A percentile compares a stretch with the other conserved stretches of the same genome.
These are phyloP conservation scores for Ascochyta viciae-villosae DNA, from an alignment of 2,329 filamentous ascomycete species.

Conservation along the genomic window DNA sequence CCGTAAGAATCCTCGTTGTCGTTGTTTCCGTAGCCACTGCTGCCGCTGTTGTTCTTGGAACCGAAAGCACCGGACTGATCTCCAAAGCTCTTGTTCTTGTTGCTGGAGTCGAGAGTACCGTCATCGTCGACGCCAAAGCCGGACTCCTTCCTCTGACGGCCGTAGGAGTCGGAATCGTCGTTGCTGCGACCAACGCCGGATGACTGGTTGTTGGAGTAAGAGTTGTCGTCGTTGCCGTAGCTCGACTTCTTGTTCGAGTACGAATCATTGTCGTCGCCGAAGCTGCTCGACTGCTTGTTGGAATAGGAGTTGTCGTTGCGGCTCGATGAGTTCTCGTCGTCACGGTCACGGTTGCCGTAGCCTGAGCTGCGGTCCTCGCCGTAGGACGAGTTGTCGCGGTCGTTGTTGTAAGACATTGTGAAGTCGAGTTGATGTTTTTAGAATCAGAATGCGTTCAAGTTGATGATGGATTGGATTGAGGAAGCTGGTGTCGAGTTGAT, in stretches of 20 bases:
- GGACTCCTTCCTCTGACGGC: conserved; percentile 6
- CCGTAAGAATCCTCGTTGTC: conserved; percentile 7
- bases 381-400: conserved; percentile 24
- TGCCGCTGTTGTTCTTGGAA: conserved; percentile 9
- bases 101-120: conserved; percentile 15
- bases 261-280: conserved; percentile 10
- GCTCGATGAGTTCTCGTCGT: conserved; percentile 24
- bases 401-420: conserved; percentile 39
- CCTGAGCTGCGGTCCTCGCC: conserved; percentile 27
- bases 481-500: neutral
- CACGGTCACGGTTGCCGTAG: conserved; percentile 20
- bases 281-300: conserved; percentile 7
- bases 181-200: conserved; percentile 13
- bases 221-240: conserved; percentile 8
- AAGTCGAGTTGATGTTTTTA: neutral
- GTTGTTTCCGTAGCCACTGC: neutral
- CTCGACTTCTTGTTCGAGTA: conserved; percentile 9
- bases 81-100: conserved; percentile 12
- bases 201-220: neutral
- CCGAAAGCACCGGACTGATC: conserved; percentile 15
- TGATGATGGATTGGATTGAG: neutral
- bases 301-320: conserved; percentile 21
- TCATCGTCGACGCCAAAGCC: conserved; percentile 9
- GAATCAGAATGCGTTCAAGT: neutral
- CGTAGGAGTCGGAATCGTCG: conserved; percentile 1